Evolutionary conservation across 2,329 filamentous ascomycete species (phyloP), one percentile per base, ranked within the genome.

Genomic region (Pseudocercospora musae): DNA sequence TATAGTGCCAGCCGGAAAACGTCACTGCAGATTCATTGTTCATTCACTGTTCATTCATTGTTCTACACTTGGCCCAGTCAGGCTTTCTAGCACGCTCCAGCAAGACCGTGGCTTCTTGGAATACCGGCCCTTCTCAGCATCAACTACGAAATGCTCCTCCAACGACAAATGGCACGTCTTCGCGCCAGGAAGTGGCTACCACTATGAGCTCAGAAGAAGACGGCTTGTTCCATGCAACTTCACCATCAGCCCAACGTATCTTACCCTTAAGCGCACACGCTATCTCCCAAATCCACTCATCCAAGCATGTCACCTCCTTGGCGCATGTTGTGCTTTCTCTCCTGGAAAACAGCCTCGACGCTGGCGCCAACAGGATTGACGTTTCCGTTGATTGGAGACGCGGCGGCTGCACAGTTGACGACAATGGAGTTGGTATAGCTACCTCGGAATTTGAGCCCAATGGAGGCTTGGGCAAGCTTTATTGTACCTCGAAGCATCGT

Each of bases 281-380:
- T 40, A 66, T 71, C 31, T 60, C 89, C 53, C 91, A 92, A 74
- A 89, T 99, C 78, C 90, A 89, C 73, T 96, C 94, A 0, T 96
- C 94, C 0, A 86, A 87, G n/a, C 81, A 84, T 59, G 89, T 98
- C 69, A 89, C 87, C 1, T 89, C 87, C 49, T 80, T 98, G 31
- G 89, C 88, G 69, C 84, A 79, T 25, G 92, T 90, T 4, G 79
- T 91, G 13, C 80, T 86, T 59, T 90, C 89, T 50, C 82, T 98
- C 9, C 70, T 96, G 25, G 87, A 89, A 74, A 99, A 99, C 74
- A 86, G 92, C 0, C 81, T 99, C 11, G 95, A 99, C 79, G 91
- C 92, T 3, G 79, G 80, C 50, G 88, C 93, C 15, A 83, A 81
- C 33, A 89, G 83, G 59, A 78, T 97, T 65, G 85, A 85, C 58